Percentiles rank a stretch among this genome's conserved stretches.
phyloP scores from a whole-genome alignment of 2,329 filamentous ascomycete genomes.

The Monilinia laxa region DNA sequence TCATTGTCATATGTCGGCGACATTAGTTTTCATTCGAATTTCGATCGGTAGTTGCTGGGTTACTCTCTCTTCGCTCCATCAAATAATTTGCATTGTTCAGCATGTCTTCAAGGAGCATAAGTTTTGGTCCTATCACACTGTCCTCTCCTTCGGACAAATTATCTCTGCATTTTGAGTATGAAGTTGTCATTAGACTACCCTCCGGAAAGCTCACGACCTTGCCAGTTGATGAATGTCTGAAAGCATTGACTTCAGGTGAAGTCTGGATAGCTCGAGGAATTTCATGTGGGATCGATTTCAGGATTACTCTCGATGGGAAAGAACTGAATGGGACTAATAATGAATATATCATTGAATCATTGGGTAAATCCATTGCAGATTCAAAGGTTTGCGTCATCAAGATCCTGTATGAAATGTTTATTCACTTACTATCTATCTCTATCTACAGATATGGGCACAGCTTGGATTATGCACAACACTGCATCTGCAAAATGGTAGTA shows the following conservation, averaged over 20 bases:
- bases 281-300: slow-evolving; percentile 30
- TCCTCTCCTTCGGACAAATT: slow-evolving; percentile 24
- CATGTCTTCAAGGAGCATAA: slow-evolving; percentile 30
- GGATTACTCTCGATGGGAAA: slow-evolving; percentile 29
- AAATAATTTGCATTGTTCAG: background rate
- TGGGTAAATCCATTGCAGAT: slow-evolving; percentile 30
- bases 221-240: slow-evolving; percentile 16
- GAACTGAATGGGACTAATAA: background rate
- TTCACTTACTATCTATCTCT: slow-evolving; percentile 21
- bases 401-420: background rate
- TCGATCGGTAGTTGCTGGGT: background rate
- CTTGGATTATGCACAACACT: slow-evolving; percentile 32
- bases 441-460: slow-evolving; percentile 34
- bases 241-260: slow-evolving; percentile 31
- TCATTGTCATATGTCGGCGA: background rate
- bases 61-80: background rate
- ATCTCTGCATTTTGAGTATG: slow-evolving; percentile 26
- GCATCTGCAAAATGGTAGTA: background rate
- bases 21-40: too few species aligned
- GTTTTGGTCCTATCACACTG: slow-evolving; percentile 28
- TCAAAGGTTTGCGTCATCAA: slow-evolving; percentile 28
- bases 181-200: slow-evolving; percentile 24
- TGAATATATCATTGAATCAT: slow-evolving; percentile 24
- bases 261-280: slow-evolving; percentile 33
- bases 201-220: background rate